These are phyloP conservation scores for Oryza punctata DNA, from an alignment of 176 grass and related monocot species.

Conservation along the genomic window DNA sequence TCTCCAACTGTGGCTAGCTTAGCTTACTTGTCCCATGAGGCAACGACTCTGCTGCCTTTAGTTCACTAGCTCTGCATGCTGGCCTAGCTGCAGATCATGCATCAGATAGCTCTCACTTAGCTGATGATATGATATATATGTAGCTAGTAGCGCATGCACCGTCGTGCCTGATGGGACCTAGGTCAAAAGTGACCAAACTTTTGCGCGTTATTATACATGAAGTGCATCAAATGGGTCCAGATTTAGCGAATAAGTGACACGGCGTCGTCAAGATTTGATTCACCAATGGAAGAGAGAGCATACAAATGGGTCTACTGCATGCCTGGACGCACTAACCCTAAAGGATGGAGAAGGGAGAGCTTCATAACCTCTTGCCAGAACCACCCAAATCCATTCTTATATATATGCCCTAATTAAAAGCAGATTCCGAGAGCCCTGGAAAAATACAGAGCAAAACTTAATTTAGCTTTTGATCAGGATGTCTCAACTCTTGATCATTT, in stretches of 20 bases:
- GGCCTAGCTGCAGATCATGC: constrained; percentile 14
- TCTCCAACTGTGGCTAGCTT: background rate
- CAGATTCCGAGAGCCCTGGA: constrained; percentile 48
- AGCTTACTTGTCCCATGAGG: constrained; percentile 35
- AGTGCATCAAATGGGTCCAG: constrained; percentile 35
- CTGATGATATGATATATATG: background rate
- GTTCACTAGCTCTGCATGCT: background rate
- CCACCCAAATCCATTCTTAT: constrained; percentile 42
- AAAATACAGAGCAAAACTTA: background rate
- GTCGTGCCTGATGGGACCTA: constrained; percentile 43
- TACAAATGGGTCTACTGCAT: constrained; percentile 18
- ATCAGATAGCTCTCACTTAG: background rate
- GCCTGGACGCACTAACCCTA: constrained; percentile 26
- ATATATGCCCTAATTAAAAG: constrained; percentile 30
- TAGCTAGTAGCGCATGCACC: constrained; percentile 16
- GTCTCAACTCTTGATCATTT: constrained; percentile 17
- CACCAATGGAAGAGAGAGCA: constrained; percentile 36
- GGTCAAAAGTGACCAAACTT: constrained; percentile 55
- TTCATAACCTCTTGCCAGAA: constrained; percentile 37
- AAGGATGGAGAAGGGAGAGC: constrained; percentile 43
- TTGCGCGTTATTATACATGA: background rate
- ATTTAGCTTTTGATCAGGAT: background rate
- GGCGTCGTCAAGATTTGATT: constrained; percentile 53
- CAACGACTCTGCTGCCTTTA: constrained; percentile 29
- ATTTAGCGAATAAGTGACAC: constrained; percentile 55